Evolutionary conservation across 2,329 filamentous ascomycete species (phyloP).

Genomic region (Xylariales sp.): DNA sequence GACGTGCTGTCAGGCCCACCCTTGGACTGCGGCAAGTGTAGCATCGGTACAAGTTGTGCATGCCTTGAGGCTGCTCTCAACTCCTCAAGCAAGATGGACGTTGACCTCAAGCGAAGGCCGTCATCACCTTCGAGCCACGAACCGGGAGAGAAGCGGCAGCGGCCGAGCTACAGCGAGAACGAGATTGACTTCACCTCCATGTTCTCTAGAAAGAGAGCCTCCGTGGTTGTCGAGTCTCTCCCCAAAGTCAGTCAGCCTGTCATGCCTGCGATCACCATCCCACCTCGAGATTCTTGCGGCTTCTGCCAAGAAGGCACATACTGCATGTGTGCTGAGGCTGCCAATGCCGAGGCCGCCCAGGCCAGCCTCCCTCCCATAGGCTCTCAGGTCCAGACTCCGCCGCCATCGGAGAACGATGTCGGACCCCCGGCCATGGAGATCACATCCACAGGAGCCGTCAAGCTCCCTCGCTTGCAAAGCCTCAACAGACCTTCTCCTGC

Average conservation of each 20-base stretch:
- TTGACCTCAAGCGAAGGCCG: constrained; percentile 45
- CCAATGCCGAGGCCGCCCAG: constrained; percentile 27
- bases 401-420: constrained; percentile 57
- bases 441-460: constrained; percentile 56
- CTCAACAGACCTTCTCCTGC: constrained; percentile 24
- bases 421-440: constrained; percentile 54
- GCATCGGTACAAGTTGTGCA: constrained; percentile 57
- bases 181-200: constrained; percentile 73
- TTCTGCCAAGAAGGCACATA: constrained; percentile 81
- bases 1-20: constrained; percentile 43
- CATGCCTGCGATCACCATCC: constrained; percentile 27
- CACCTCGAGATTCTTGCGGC: constrained; percentile 66
- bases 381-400: constrained; percentile 52
- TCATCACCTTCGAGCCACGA: constrained; percentile 36
- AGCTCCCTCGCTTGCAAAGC: constrained; percentile 44
- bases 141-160: constrained; percentile 52
- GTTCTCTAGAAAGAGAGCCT: constrained; percentile 47
- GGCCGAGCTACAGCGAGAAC: constrained; percentile 43
- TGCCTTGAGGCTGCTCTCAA: constrained; percentile 47
- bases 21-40: constrained; percentile 63
- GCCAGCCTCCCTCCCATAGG: constrained; percentile 33
- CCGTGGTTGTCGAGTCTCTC: constrained; percentile 32
- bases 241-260: too few species aligned
- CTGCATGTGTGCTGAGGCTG: constrained; percentile 70
- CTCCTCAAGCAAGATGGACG: constrained; percentile 23